phyloP scores from a whole-genome alignment of 371 early-diverging fungal species.

The Syncephalastrum contaminatum region DNA sequence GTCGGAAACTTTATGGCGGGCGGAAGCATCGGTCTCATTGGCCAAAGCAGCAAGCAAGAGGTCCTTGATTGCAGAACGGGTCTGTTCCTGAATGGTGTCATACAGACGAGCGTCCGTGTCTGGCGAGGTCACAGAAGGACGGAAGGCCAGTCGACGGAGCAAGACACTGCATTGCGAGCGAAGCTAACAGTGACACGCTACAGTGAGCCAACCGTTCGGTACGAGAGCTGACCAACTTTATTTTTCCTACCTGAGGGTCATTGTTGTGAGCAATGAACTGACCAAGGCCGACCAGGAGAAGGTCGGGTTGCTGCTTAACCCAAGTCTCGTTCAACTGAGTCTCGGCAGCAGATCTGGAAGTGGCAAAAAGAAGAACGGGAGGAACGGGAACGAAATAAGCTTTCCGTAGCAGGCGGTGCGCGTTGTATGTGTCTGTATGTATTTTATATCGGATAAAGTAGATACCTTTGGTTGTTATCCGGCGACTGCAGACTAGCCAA shows the following conservation, averaged over 20 bases:
- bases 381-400: slow-evolving; percentile 3
- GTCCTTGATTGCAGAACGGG: slow-evolving; percentile 65
- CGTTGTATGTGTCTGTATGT: not conserved
- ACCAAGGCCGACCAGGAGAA: slow-evolving; percentile 68
- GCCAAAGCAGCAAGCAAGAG: slow-evolving; percentile 76
- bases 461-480: slow-evolving; percentile 54
- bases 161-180: slow-evolving; percentile 89
- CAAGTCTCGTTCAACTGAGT: slow-evolving; percentile 70
- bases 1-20: slow-evolving; percentile 90
- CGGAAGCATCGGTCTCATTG: slow-evolving; percentile 68
- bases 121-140: slow-evolving; percentile 47
- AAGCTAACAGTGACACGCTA: slow-evolving; percentile 47
- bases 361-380: not conserved
- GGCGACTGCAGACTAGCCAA: slow-evolving; percentile 59
- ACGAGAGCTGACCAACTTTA: not conserved
- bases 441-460: not conserved
- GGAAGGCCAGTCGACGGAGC: slow-evolving; percentile 84
- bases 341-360: slow-evolving; percentile 67
- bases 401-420: not conserved
- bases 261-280: slow-evolving; percentile 55
- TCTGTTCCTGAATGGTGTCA: slow-evolving; percentile 64
- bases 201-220: not conserved
- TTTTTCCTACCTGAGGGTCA: slow-evolving; percentile 50
- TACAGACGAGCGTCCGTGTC: slow-evolving; percentile 64
- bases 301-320: slow-evolving; percentile 67